A percentile compares a stretch with the other conserved stretches of the same genome.
Conservation (phyloP, 1,139 yeast genomes). For the Candida albicans region DNA sequence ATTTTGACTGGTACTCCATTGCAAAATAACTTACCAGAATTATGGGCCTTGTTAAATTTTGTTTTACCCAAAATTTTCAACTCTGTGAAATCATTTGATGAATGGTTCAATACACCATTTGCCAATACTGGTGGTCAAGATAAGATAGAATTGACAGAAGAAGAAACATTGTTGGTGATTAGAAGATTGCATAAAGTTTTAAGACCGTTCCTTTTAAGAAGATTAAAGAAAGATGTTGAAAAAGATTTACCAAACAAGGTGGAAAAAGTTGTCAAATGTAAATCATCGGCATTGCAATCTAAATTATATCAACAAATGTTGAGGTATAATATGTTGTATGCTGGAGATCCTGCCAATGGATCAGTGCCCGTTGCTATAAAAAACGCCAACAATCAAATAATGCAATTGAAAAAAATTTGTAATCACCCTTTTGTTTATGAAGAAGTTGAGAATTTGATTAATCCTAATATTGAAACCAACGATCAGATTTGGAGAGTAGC, state of each 20-base stretch:
- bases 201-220: slow-evolving; percentile 89
- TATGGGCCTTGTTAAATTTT: slow-evolving; percentile 80
- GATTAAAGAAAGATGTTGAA: slow-evolving; percentile 96
- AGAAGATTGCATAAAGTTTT: slow-evolving; percentile 94
- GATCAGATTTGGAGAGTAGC: slow-evolving; percentile 73
- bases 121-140: slow-evolving; percentile 83
- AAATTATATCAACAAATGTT: slow-evolving; percentile 79
- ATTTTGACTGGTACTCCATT: slow-evolving; percentile 87
- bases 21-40: slow-evolving; percentile 80
- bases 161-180: slow-evolving; percentile 90
- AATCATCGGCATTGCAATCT: slow-evolving; percentile 84
- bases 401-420: slow-evolving; percentile 96
- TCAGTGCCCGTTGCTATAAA: slow-evolving; percentile 60
- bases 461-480: slow-evolving; percentile 70
- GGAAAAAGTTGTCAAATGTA: slow-evolving; percentile 92
- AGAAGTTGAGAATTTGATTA: slow-evolving; percentile 85
- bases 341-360: slow-evolving; percentile 51
- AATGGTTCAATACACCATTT: slow-evolving; percentile 85
- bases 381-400: slow-evolving; percentile 86
- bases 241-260: slow-evolving; percentile 94
- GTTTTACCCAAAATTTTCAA: slow-evolving; percentile 80
- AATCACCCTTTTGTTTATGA: slow-evolving; percentile 97
- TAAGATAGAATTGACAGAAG: slow-evolving; percentile 78
- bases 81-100: slow-evolving; percentile 83
- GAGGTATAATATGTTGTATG: slow-evolving; percentile 63